Evolutionary conservation across 2,329 filamentous ascomycete genomes (phyloP), one percentile per base, ranked within the genome.

Genomic region (Metarhizium sp.): DNA sequence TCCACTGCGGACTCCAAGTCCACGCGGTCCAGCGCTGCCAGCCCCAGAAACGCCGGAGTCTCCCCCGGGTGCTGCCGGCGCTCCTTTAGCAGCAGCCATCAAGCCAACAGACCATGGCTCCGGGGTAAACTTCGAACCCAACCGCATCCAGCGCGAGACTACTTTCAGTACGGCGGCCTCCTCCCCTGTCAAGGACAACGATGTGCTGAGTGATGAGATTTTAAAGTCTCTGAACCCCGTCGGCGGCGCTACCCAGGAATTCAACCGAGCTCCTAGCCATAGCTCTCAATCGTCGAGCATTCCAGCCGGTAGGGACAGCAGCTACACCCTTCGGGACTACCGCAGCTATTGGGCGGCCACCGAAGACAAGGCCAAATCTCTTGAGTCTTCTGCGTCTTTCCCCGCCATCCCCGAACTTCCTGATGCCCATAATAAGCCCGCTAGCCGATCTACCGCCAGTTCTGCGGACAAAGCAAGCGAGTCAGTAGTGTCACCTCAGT

Each of bases 141-240:
- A 66, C 20, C 63, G 66, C 6, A 61, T 78, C 29, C 69, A 73
- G 53, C 71, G 76, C 3, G 69, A 72, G 30, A 66, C 71, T 6
- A 78, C 75, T 0, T 67, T 76, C 50, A 80, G 78, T 62, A 79
- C 77, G 0, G 64, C 71, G 10, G 75, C 76, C 10, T 75, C 76
- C 7, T 77, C 78, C 0, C 77, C 82, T 34, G 75, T 85, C 57
- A 81, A 85, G 60, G 87, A 90, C 63, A 90, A 81, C 62, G 88
- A 92, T 60, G 76, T 80, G 55, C 67, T 92, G 50, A 78, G 84
- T 32, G 85, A 89, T 57, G 88, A 92, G 62, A 92, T 92, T 54
- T 82, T 90, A 53, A 82, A 81, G 56, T 87, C 83, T 46, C 73
- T 92, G 2, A 84, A 78, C 54, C 78, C 84, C 0, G 66, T 73